These are phyloP conservation scores for Aspergillus homomorphus DNA, from an alignment of 495 filamentous ascomycete genomes.

Conservation along the genomic window DNA sequence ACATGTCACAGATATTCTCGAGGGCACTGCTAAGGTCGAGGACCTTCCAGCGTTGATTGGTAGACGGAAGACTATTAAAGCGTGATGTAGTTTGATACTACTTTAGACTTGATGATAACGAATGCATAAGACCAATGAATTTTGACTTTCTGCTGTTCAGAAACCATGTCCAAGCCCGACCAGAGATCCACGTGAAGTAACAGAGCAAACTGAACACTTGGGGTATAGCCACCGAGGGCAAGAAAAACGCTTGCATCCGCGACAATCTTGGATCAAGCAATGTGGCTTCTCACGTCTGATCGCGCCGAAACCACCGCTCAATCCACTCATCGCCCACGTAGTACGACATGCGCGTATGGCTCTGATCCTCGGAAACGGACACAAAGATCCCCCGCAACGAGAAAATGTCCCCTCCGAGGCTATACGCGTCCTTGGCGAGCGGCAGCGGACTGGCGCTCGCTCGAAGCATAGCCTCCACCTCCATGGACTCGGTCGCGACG, in stretches of 20 bases:
- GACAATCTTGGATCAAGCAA: no score
- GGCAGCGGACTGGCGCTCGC: not conserved
- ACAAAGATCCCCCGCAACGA: not conserved
- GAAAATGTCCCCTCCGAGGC: not conserved
- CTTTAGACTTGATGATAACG: not conserved
- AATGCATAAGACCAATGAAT: not conserved
- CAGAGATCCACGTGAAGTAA: no score
- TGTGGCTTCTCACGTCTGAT: not conserved
- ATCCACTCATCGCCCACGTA: not conserved
- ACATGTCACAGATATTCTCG: conserved; percentile 17
- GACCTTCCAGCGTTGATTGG: not conserved
- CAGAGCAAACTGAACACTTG: no score
- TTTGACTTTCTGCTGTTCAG: no score
- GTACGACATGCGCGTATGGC: not conserved
- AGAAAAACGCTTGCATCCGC: no score
- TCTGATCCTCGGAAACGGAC: not conserved
- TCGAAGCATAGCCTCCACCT: conserved; percentile 7
- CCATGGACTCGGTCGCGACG: conserved; percentile 12
- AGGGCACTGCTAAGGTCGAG: conserved; percentile 7
- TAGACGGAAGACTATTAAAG: not conserved
- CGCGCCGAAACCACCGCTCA: not conserved
- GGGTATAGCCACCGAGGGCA: no score
- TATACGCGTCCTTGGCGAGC: not conserved
- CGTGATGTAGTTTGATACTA: not conserved
- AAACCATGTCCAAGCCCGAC: no score